phyloP scores from a whole-genome alignment of 495 filamentous ascomycete species.

The Paragyromitra xinjiangensis region DNA sequence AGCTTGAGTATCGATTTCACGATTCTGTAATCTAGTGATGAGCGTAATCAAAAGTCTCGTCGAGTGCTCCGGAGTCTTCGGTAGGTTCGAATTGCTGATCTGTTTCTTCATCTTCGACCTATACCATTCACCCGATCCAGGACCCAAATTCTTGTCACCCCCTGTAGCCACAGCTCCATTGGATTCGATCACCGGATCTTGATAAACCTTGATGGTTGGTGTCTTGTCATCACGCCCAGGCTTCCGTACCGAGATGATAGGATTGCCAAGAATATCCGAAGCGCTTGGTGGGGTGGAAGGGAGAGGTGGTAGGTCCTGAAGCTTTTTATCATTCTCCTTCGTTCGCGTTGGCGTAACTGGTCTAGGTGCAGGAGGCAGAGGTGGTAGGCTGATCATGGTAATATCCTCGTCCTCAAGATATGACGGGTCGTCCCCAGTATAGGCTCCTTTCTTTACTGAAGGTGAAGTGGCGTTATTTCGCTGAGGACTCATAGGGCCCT shows the following conservation, averaged over 20 bases:
- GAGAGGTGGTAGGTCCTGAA: slow-evolving; percentile 52
- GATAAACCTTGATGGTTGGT: slow-evolving; percentile 65
- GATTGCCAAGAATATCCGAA: slow-evolving; percentile 34
- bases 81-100: slow-evolving; percentile 55
- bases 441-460: slow-evolving; percentile 36
- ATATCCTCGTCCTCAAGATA: slow-evolving; percentile 63
- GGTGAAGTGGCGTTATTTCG: slow-evolving; percentile 31
- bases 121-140: slow-evolving; percentile 58
- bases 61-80: slow-evolving; percentile 64
- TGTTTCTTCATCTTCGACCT: slow-evolving; percentile 53
- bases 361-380: slow-evolving; percentile 44
- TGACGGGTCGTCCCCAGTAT: slow-evolving; percentile 46
- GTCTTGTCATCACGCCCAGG: slow-evolving; percentile 55
- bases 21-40: slow-evolving; percentile 74
- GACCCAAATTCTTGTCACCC: slow-evolving; percentile 45
- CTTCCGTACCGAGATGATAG: slow-evolving; percentile 42
- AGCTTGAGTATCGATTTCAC: slow-evolving; percentile 81
- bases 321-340: slow-evolving; percentile 39
- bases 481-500: slow-evolving; percentile 47
- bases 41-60: slow-evolving; percentile 74
- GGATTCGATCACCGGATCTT: slow-evolving; percentile 67
- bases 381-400: slow-evolving; percentile 61
- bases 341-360: slow-evolving; percentile 47
- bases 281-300: slow-evolving; percentile 42
- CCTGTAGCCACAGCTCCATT: slow-evolving; percentile 63